Conservation (phyloP, 2,329 filamentous ascomycete genomes). For the Curvularia spicifera region DNA sequence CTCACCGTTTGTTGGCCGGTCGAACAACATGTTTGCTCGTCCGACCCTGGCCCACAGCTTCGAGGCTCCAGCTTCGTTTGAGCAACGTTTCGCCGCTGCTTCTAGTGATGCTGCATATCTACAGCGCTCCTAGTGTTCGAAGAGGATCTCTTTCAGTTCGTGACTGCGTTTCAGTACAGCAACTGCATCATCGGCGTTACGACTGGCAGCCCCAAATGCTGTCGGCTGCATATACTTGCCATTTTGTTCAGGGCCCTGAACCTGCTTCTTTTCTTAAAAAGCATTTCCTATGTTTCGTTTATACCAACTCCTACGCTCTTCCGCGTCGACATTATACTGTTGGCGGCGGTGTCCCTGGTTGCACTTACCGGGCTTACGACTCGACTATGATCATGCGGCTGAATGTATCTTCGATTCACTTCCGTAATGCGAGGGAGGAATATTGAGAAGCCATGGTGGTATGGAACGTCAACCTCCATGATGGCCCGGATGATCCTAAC, state of each 20-base stretch:
- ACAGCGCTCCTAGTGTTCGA: constrained; percentile 31
- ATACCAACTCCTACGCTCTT: constrained; percentile 31
- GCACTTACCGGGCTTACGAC: constrained; percentile 25
- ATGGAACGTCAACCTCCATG: neutral
- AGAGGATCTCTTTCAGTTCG: constrained; percentile 28
- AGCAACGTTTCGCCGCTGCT: constrained; percentile 47
- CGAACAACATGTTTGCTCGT: constrained; percentile 57
- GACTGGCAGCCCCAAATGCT: constrained; percentile 33
- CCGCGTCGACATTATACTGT: constrained; percentile 21
- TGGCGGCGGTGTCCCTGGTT: constrained; percentile 20
- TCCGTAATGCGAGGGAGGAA: constrained; percentile 30
- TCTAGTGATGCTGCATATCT: constrained; percentile 34
- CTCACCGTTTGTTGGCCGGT: constrained; percentile 55
- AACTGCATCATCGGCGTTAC: constrained; percentile 46
- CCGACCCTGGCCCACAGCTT: constrained; percentile 48
- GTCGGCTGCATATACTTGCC: constrained; percentile 29
- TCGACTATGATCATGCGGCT: constrained; percentile 37
- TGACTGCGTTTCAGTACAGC: constrained; percentile 30
- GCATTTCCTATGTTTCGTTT: constrained; percentile 44
- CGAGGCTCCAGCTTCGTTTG: constrained; percentile 48
- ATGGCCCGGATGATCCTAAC: neutral
- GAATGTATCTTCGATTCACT: constrained; percentile 33
- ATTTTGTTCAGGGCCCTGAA: constrained; percentile 28
- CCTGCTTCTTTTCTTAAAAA: constrained; percentile 32
- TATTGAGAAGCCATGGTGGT: constrained; percentile 8